These are phyloP conservation scores for Mycena amicta DNA, from an alignment of 768 basidiomycete genomes.

Conservation along the genomic window DNA sequence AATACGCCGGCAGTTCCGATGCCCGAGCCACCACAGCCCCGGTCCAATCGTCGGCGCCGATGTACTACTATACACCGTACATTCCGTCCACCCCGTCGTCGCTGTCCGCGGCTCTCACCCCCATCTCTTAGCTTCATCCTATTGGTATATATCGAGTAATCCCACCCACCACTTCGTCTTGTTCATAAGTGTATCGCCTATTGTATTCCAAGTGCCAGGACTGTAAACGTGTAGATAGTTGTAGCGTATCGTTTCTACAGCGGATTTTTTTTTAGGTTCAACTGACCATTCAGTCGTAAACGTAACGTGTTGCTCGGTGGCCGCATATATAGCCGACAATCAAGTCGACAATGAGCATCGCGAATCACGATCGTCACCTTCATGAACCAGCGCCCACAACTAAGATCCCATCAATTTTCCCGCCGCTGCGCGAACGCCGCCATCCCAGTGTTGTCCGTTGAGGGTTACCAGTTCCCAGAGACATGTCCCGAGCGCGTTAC, in stretches of 20 bases:
- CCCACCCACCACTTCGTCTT: constrained; percentile 3
- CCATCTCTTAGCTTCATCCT: constrained; percentile 36
- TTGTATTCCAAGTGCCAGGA: neutral
- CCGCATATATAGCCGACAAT: neutral
- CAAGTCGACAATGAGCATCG: neutral
- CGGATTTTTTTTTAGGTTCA: neutral
- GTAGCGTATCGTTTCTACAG: constrained; percentile 3
- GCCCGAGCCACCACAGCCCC: neutral
- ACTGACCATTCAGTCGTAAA: neutral
- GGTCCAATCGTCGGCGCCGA: neutral
- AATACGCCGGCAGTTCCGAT: constrained; percentile 25
- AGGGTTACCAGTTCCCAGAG: constrained; percentile 84
- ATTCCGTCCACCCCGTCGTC: constrained; percentile 29
- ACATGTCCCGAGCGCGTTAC: constrained; percentile 79
- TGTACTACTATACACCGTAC: constrained; percentile 4
- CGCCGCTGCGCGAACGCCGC: constrained; percentile 69
- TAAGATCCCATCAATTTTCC: constrained; percentile 49
- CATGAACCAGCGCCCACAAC: neutral
- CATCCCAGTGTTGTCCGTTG: constrained; percentile 62
- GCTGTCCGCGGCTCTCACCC: constrained; percentile 45
- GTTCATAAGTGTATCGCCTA: constrained; percentile 3
- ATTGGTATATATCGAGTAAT: too few relatives aligned
- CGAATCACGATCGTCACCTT: neutral
- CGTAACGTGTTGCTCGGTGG: neutral
- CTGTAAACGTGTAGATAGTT: constrained; percentile 5